Evolutionary conservation across 129 eudicot species (phyloP).

Genomic region (Solidago caesia): DNA sequence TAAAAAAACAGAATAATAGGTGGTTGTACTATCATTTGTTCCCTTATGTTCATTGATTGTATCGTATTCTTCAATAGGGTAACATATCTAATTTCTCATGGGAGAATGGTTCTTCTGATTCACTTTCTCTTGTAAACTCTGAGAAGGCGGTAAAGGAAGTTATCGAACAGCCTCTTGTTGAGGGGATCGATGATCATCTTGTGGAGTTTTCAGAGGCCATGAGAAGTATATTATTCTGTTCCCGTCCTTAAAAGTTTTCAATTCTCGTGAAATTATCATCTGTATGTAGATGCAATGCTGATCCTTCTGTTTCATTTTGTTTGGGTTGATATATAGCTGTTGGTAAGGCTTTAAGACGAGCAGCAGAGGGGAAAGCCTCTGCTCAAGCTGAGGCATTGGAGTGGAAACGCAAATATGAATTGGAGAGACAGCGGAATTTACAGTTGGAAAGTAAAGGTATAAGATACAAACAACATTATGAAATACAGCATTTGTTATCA

Average conservation of each 20-base stretch:
- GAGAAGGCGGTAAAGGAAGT: conserved; percentile 80
- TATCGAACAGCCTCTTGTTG: conserved; percentile 60
- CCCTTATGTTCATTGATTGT: background rate
- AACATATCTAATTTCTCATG: conserved; percentile 39
- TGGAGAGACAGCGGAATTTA: conserved; percentile 61
- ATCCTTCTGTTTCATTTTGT: conserved; percentile 14
- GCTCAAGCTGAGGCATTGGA: conserved; percentile 96
- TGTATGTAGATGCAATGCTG: background rate
- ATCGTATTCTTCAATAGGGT: conserved; percentile 36
- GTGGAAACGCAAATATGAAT: conserved; percentile 97
- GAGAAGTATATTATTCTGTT: conserved; percentile 59
- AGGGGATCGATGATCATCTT: conserved; percentile 84
- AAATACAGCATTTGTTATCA: conserved; percentile 5
- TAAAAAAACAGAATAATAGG: conserved; percentile 13
- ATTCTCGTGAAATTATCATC: background rate
- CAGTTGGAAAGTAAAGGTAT: conserved; percentile 81
- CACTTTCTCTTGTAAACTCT: conserved; percentile 46
- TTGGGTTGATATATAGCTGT: conserved; percentile 55
- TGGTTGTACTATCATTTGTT: conserved; percentile 10
- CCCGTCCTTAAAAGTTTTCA: background rate
- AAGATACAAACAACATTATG: background rate
- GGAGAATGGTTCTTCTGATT: conserved; percentile 64
- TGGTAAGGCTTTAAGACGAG: conserved; percentile 76
- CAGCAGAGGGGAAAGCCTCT: conserved; percentile 93
- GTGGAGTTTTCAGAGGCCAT: conserved; percentile 93